Evolutionary conservation across 2,329 filamentous ascomycete genomes (phyloP).

Genomic region (Chaetomium globosum): DNA sequence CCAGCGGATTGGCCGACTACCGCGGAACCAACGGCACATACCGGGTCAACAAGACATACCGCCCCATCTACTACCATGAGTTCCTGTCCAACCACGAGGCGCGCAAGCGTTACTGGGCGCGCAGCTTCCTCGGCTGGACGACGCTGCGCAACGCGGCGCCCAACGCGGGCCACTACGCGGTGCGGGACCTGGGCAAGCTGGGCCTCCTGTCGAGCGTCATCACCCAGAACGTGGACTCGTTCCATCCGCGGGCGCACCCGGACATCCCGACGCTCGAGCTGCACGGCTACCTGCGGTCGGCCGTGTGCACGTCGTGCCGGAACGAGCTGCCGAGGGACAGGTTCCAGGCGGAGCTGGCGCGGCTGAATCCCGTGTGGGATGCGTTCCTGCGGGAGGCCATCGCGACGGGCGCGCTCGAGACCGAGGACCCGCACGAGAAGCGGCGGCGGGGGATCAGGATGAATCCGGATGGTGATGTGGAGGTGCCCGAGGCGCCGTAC

Average conservation of each 20-base stretch:
- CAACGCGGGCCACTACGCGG: slow-evolving; percentile 77
- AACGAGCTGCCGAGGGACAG: slow-evolving; percentile 68
- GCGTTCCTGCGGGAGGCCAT: slow-evolving; percentile 73
- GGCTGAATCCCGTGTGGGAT: slow-evolving; percentile 84
- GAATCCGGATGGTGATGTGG: slow-evolving; percentile 94
- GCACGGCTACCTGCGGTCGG: slow-evolving; percentile 83
- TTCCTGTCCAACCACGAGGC: slow-evolving; percentile 81
- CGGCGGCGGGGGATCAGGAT: slow-evolving; percentile 71
- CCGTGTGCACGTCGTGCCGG: slow-evolving; percentile 79
- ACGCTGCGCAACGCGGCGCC: slow-evolving; percentile 76
- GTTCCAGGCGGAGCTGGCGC: slow-evolving; percentile 76
- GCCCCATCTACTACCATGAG: slow-evolving; percentile 91
- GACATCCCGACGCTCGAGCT: slow-evolving; percentile 76
- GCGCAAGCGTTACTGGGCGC: slow-evolving; percentile 91
- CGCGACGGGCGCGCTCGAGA: slow-evolving; percentile 72
- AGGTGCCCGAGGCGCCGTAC: slow-evolving; percentile 84
- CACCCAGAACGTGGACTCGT: slow-evolving; percentile 97
- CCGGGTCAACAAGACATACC: slow-evolving; percentile 83
- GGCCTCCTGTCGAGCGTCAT: slow-evolving; percentile 77
- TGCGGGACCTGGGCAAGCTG: slow-evolving; percentile 69
- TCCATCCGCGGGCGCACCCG: slow-evolving; percentile 79
- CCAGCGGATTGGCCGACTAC: slow-evolving; percentile 91
- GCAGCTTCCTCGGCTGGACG: slow-evolving; percentile 91
- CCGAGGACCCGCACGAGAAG: slow-evolving; percentile 73
- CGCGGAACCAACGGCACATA: slow-evolving; percentile 89